Evolutionary conservation across 2,329 filamentous ascomycete species (phyloP).

Genomic region (Colletotrichum tofieldiae): DNA sequence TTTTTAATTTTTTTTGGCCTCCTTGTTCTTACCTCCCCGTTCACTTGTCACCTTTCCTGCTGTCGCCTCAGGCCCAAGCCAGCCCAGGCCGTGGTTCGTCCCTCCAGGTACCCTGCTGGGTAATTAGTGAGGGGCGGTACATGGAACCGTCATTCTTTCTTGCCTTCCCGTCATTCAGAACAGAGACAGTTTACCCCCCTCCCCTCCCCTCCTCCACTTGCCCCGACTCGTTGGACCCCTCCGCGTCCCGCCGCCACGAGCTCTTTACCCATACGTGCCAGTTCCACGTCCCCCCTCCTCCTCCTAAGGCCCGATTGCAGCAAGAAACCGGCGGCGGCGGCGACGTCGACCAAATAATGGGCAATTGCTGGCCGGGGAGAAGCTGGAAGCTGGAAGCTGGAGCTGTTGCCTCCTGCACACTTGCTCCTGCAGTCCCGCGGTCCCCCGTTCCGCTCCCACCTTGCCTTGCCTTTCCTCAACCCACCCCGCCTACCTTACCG

Average conservation of each 20-base stretch:
- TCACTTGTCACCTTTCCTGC: not conserved
- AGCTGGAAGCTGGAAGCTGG: slow-evolving; percentile 6
- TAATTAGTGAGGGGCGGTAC: slow-evolving; percentile 2
- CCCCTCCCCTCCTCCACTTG: slow-evolving; percentile 12
- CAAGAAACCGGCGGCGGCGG: slow-evolving; percentile 12
- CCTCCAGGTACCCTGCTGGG: slow-evolving; percentile 7
- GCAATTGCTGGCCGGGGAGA: slow-evolving; percentile 4
- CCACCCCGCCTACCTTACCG: slow-evolving; percentile 36
- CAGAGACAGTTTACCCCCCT: not conserved
- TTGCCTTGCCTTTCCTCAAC: slow-evolving; percentile 28
- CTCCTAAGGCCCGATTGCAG: slow-evolving; percentile 8
- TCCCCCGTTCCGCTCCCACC: slow-evolving; percentile 26
- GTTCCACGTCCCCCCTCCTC: not conserved
- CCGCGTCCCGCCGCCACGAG: slow-evolving; percentile 25
- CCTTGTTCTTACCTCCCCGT: not conserved
- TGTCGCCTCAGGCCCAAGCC: not conserved
- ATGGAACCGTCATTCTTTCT: slow-evolving; percentile 3
- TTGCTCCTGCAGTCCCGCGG: not conserved
- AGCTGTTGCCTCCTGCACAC: slow-evolving; percentile 2
- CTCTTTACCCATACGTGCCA: slow-evolving; percentile 21
- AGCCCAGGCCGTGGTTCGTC: slow-evolving; percentile 6
- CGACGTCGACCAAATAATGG: not conserved
- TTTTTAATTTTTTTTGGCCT: no score
- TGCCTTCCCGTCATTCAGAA: slow-evolving; percentile 2
- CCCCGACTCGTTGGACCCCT: slow-evolving; percentile 27